Percentiles rank a stretch among this genome's conserved stretches.
These are phyloP conservation scores for Jaapia argillacea DNA, from an alignment of 768 basidiomycete species.

Conservation along the genomic window DNA sequence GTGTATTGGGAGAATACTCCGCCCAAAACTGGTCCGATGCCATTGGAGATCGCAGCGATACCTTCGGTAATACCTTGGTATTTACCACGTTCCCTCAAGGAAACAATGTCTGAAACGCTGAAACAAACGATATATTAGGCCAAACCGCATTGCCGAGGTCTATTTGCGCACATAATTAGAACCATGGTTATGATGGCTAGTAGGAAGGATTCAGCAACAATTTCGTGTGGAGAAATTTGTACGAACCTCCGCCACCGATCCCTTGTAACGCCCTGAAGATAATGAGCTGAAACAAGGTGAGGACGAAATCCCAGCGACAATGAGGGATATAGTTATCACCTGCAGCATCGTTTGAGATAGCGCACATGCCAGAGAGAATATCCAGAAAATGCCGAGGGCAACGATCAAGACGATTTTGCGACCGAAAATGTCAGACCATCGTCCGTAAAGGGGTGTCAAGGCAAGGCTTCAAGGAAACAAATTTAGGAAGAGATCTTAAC, in stretches of 20 bases:
- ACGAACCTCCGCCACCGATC: conserved; percentile 3
- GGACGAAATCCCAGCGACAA: background rate
- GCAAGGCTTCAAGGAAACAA: background rate
- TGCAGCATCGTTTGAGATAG: conserved; percentile 10
- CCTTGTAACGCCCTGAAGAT: conserved; percentile 12
- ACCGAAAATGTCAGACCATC: conserved; percentile 14
- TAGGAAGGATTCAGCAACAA: background rate
- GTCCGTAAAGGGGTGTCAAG: conserved; percentile 10
- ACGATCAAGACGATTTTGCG: conserved; percentile 8
- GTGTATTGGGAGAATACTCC: conserved; percentile 10
- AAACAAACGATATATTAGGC: background rate
- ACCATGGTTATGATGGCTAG: conserved; percentile 12
- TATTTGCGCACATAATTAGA: conserved; percentile 9
- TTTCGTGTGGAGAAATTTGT: background rate
- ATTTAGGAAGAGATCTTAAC: background rate
- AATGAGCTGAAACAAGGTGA: conserved; percentile 5
- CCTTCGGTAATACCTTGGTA: conserved; percentile 3
- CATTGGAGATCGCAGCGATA: conserved; percentile 10
- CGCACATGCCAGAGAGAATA: conserved; percentile 11
- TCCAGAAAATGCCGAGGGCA: conserved; percentile 7
- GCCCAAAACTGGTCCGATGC: conserved; percentile 10
- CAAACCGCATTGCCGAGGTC: background rate
- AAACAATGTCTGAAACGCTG: conserved; percentile 1
- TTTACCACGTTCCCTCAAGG: background rate
- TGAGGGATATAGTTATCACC: background rate